Percentiles rank a stretch among this genome's conserved stretches.
Conservation (phyloP, 305 asterid species). For the Fraxinus albicans region DNA sequence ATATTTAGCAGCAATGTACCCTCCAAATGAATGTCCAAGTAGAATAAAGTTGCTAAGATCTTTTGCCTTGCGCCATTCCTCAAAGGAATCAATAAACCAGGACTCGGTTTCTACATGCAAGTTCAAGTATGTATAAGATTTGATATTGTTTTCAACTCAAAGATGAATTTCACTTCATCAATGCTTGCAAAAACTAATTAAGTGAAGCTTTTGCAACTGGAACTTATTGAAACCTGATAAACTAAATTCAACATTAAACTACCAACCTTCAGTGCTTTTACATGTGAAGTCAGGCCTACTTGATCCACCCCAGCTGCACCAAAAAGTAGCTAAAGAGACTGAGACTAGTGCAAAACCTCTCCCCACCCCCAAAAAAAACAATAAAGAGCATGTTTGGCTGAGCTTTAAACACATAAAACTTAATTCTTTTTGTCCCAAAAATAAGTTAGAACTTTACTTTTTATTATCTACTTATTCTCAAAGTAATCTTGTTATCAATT, state of each 20-base stretch:
- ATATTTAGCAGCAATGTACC: conserved; percentile 74
- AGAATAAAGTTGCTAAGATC: conserved; percentile 65
- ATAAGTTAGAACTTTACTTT: not conserved
- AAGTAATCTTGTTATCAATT: not conserved
- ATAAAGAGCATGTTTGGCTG: not conserved
- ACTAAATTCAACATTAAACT: not conserved
- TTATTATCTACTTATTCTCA: not conserved
- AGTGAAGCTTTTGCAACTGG: too few species aligned
- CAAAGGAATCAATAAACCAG: conserved; percentile 81
- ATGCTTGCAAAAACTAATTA: not conserved
- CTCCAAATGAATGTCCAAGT: conserved; percentile 87
- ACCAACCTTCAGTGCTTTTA: conserved; percentile 68
- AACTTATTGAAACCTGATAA: not conserved
- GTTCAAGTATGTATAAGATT: not conserved
- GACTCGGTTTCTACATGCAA: conserved; percentile 64
- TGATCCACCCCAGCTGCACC: conserved; percentile 88
- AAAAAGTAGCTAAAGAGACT: conserved; percentile 7
- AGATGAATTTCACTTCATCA: not conserved
- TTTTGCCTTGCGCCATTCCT: conserved; percentile 84
- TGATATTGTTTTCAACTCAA: not conserved
- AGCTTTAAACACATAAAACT: not conserved
- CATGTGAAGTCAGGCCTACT: conserved; percentile 83
- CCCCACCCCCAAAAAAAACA: not conserved
- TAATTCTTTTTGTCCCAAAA: not conserved
- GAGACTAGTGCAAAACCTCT: conserved; percentile 15